A percentile compares a stretch with the other conserved stretches of the same genome.
These are phyloP conservation scores for Leishmania turanica DNA, from an alignment of 208 protist genomes.

Conservation along the genomic window DNA sequence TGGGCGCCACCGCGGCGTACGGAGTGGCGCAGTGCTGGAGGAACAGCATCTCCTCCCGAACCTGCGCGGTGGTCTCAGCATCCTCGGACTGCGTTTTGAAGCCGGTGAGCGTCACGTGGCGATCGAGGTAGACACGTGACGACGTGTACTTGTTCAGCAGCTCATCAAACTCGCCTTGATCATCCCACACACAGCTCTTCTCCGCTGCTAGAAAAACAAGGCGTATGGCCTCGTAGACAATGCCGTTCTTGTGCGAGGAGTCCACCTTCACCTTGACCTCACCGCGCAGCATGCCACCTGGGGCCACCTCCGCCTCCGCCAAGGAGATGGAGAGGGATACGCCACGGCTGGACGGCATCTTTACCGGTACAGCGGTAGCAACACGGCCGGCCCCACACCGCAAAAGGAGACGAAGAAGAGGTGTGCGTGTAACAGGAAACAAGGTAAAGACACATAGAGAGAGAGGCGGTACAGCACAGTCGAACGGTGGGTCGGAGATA, in stretches of 20 bases:
- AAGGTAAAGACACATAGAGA: background rate
- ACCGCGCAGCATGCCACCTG: conserved; percentile 31
- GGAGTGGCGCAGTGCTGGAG: conserved; percentile 51
- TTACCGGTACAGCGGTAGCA: background rate
- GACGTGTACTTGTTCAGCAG: conserved; percentile 60
- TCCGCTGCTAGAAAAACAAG: conserved; percentile 50
- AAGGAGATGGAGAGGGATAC: conserved; percentile 27
- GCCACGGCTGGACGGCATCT: conserved; percentile 30
- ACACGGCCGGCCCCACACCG: background rate
- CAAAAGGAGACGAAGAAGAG: background rate
- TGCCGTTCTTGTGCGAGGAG: conserved; percentile 22
- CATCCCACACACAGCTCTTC: conserved; percentile 52
- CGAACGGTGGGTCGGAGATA: background rate
- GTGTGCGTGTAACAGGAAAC: background rate
- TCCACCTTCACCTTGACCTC: conserved; percentile 43
- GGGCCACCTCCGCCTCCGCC: conserved; percentile 22
- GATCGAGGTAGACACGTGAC: conserved; percentile 53
- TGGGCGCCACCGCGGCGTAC: conserved; percentile 44
- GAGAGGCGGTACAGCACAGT: background rate
- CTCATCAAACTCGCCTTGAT: conserved; percentile 63
- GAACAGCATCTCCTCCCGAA: conserved; percentile 50
- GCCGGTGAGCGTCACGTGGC: conserved; percentile 60
- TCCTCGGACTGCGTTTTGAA: conserved; percentile 41
- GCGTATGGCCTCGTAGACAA: conserved; percentile 39
- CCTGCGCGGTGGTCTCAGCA: conserved; percentile 46